Percentiles rank a stretch among this genome's conserved stretches.
Evolutionary conservation across 441 rosid species (phyloP).

Genomic region (Brassica hybrid): DNA sequence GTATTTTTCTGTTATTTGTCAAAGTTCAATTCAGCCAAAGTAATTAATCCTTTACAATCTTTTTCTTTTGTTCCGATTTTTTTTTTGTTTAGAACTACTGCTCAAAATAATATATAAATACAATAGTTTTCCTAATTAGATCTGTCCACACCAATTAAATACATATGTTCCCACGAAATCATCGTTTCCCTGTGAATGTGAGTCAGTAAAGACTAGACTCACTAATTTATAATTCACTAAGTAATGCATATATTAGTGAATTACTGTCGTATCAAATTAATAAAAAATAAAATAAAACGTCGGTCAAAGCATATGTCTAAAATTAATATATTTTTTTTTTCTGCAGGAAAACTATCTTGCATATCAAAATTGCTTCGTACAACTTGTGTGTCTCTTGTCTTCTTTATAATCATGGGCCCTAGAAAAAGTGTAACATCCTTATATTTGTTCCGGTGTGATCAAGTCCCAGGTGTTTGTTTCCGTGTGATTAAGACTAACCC

Average conservation of each 20-base stretch:
- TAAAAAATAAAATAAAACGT: neutral
- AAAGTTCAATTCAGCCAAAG: conserved; percentile 10
- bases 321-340: neutral
- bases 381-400: conserved; percentile 13
- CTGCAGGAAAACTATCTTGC: neutral
- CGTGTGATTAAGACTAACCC: conserved; percentile 28
- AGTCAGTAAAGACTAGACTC: neutral
- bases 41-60: conserved; percentile 9
- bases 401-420: conserved; percentile 28
- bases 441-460: conserved; percentile 20
- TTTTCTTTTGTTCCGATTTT: conserved; percentile 8
- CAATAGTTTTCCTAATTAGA: neutral
- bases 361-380: conserved; percentile 2
- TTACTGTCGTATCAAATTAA: neutral
- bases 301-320: neutral
- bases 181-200: neutral
- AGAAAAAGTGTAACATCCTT: conserved; percentile 14
- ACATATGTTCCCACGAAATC: neutral
- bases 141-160: neutral
- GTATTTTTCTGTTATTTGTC: neutral
- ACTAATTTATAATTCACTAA: neutral
- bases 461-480: conserved; percentile 21
- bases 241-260: neutral
- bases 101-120: neutral
- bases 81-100: conserved; percentile 16